phyloP scores from a whole-genome alignment of 2,329 filamentous ascomycete species.

The Periconia macrospinosa region DNA sequence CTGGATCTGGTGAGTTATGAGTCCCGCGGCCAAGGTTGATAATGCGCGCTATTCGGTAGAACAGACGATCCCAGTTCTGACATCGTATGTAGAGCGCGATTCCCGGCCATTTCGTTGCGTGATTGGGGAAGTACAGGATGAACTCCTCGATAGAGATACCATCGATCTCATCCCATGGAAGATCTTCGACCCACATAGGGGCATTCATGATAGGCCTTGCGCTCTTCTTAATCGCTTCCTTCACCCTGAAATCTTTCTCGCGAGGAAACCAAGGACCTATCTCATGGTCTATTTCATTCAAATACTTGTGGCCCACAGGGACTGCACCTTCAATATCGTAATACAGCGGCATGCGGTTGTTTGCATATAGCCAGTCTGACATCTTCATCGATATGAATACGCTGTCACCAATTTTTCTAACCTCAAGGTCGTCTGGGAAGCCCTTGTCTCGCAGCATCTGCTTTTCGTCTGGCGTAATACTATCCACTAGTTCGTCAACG shows the following conservation, averaged over 20 bases:
- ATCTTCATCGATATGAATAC: neutral
- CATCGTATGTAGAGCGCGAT: conserved; percentile 12
- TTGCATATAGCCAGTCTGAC: neutral
- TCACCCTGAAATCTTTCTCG: neutral
- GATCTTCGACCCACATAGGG: conserved; percentile 5
- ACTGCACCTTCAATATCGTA: neutral
- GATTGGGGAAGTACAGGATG: conserved; percentile 24
- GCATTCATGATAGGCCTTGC: conserved; percentile 9
- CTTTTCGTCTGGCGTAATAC: neutral
- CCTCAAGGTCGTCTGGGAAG: neutral
- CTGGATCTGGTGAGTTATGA: neutral
- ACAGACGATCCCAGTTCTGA: conserved; percentile 12
- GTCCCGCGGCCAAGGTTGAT: conserved; percentile 14
- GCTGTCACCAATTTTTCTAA: neutral
- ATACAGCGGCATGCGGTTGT: neutral
- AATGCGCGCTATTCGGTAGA: conserved; percentile 11
- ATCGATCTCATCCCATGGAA: conserved; percentile 15
- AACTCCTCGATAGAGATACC: conserved; percentile 20
- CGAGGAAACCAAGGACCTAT: neutral
- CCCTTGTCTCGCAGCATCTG: neutral
- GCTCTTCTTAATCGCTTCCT: neutral
- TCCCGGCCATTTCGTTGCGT: conserved; percentile 18
- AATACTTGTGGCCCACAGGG: neutral
- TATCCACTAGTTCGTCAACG: too few relatives aligned
- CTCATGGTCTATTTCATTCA: conserved; percentile 1